Evolutionary conservation across 805 yeast species (phyloP).

Genomic region (Cyberlindnera mycetangii): DNA sequence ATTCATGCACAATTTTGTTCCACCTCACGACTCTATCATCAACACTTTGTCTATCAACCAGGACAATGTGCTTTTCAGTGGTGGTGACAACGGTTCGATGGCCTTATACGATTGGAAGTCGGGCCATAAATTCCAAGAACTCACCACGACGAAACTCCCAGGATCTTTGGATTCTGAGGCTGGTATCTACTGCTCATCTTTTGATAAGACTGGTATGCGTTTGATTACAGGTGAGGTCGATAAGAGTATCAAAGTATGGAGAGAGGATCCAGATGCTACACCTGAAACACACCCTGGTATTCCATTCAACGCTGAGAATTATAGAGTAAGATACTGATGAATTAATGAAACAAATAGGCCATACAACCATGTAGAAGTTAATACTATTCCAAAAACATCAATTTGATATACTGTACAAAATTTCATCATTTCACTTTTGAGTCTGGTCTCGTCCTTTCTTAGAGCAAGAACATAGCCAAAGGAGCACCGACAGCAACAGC

Average conservation of each 20-base stretch:
- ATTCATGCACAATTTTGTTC: conserved; percentile 55
- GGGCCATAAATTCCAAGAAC: conserved; percentile 60
- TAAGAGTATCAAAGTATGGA: conserved; percentile 79
- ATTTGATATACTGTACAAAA: background rate
- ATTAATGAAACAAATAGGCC: background rate
- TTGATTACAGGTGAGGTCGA: conserved; percentile 89
- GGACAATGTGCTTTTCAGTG: conserved; percentile 68
- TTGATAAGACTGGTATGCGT: conserved; percentile 78
- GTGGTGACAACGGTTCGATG: conserved; percentile 80
- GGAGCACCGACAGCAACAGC: conserved; percentile 5
- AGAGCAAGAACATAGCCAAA: conserved; percentile 4
- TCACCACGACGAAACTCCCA: conserved; percentile 53
- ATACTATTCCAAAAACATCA: background rate
- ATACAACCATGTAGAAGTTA: no score
- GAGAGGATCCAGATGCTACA: conserved; percentile 37
- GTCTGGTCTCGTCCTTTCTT: background rate
- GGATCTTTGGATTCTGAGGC: conserved; percentile 68
- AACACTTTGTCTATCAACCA: conserved; percentile 65
- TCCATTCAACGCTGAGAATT: conserved; percentile 21
- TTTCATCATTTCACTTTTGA: background rate
- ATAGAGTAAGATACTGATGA: conserved; percentile 20
- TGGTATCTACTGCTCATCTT: conserved; percentile 66
- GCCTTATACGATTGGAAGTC: conserved; percentile 74
- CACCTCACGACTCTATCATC: conserved; percentile 48
- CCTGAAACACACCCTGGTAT: conserved; percentile 27